These are phyloP conservation scores for Lentinula lateritia DNA, from an alignment of 768 basidiomycete genomes.

Conservation along the genomic window DNA sequence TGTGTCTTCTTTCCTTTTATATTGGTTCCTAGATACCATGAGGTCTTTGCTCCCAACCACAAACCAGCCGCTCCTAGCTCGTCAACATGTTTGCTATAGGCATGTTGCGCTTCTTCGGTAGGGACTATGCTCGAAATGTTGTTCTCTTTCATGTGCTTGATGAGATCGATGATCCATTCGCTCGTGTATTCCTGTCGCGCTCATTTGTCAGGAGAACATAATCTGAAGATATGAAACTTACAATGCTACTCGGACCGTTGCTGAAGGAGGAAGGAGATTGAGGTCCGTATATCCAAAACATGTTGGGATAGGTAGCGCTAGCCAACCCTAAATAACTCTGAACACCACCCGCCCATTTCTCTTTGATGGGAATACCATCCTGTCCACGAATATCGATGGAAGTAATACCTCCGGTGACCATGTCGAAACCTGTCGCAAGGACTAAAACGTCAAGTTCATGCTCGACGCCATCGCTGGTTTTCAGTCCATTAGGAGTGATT, in stretches of 20 bases:
- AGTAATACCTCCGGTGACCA: constrained; percentile 6
- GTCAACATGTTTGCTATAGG: not conserved
- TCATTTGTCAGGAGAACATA: not conserved
- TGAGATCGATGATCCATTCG: constrained; percentile 18
- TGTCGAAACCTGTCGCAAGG: constrained; percentile 7
- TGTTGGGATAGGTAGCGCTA: constrained; percentile 10
- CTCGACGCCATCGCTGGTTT: constrained; percentile 2
- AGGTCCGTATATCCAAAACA: constrained; percentile 14
- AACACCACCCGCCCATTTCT: constrained; percentile 6
- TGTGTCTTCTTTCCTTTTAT: not conserved
- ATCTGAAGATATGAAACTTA: not conserved
- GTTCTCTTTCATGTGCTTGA: constrained; percentile 13
- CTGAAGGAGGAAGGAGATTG: constrained; percentile 11
- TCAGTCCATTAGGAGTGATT: constrained; percentile 2
- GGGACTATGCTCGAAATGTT: not conserved
- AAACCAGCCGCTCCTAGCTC: not conserved
- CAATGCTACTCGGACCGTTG: constrained; percentile 11
- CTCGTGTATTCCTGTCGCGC: constrained; percentile 17
- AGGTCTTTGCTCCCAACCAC: constrained; percentile 4
- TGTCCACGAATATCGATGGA: constrained; percentile 4
- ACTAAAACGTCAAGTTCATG: constrained; percentile 4
- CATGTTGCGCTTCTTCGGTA: not conserved
- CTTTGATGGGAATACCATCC: not conserved
- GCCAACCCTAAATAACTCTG: constrained; percentile 12
- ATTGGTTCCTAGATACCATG: constrained; percentile 13